These are phyloP conservation scores for Penicillium alfredii DNA, from an alignment of 495 filamentous ascomycete species.

Conservation along the genomic window DNA sequence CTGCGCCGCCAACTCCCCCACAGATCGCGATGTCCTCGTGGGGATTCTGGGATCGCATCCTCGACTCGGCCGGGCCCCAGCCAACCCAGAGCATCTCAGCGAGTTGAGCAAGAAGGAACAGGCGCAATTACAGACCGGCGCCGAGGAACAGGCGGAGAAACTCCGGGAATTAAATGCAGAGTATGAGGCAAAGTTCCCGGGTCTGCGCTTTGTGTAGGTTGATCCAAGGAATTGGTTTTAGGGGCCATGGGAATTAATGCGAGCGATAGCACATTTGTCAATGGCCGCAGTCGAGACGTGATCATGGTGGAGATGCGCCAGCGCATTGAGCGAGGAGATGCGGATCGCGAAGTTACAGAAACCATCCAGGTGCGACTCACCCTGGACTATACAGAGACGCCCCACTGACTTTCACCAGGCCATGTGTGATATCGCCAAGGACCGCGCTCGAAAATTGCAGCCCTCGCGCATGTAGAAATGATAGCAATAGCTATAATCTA, in stretches of 20 bases:
- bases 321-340: conserved; percentile 65
- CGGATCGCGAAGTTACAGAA: conserved; percentile 61
- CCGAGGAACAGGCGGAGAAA: conserved; percentile 46
- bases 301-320: conserved; percentile 83
- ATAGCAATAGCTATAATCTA: conserved; percentile 1
- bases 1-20: conserved; percentile 40
- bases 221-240: conserved; percentile 1
- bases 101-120: conserved; percentile 75
- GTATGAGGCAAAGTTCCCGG: conserved; percentile 79
- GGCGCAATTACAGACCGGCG: conserved; percentile 56
- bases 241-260: conserved; percentile 8
- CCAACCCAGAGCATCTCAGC: conserved; percentile 59
- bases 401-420: conserved; percentile 52
- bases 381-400: conserved; percentile 7
- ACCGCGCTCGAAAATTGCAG: conserved; percentile 51
- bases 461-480: conserved; percentile 16
- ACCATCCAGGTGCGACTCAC: conserved; percentile 65
- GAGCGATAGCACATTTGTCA: conserved; percentile 68
- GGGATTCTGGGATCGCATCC: conserved; percentile 83
- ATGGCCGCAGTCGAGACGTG: conserved; percentile 63
- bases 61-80: conserved; percentile 61
- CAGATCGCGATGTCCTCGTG: conserved; percentile 52
- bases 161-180: conserved; percentile 58
- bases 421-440: conserved; percentile 67
- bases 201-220: conserved; percentile 77